Evolutionary conservation across 352 stramenopile species (phyloP).

Genomic region (Phytopythium helicoides): DNA sequence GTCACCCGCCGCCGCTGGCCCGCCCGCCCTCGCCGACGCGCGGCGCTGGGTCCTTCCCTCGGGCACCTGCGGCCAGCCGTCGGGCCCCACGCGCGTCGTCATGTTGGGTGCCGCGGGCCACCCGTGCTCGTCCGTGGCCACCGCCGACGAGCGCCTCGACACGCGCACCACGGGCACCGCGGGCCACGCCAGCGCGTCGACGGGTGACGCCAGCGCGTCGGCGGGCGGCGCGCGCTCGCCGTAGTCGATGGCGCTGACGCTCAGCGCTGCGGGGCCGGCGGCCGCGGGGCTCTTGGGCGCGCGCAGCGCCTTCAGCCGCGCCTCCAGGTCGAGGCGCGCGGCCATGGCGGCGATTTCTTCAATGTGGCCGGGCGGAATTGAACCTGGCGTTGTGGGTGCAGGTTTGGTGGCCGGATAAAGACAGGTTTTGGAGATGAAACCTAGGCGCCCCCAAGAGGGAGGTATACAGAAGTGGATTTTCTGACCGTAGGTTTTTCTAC

Average conservation of each 20-base stretch:
- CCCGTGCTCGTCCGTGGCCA: constrained; percentile 4
- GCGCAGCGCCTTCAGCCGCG: constrained; percentile 51
- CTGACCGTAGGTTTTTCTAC: too few species aligned
- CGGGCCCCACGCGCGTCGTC: not conserved
- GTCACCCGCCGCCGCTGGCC: not conserved
- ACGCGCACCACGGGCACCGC: constrained; percentile 10
- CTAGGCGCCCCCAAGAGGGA: too few species aligned
- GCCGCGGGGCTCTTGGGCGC: constrained; percentile 18
- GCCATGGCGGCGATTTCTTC: constrained; percentile 8
- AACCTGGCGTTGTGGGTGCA: not conserved
- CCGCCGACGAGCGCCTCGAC: not conserved
- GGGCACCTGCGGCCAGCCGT: constrained; percentile 14
- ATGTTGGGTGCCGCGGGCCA: constrained; percentile 6
- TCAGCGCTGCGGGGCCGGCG: constrained; percentile 5
- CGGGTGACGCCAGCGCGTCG: not conserved
- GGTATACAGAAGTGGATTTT: too few species aligned
- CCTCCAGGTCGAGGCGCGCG: constrained; percentile 52
- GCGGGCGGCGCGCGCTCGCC: not conserved
- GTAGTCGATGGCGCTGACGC: constrained; percentile 4
- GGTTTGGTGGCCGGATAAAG: too few species aligned
- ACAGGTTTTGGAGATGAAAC: too few species aligned
- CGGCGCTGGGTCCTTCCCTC: not conserved
- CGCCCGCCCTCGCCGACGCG: not conserved
- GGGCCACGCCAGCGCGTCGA: constrained; percentile 20
- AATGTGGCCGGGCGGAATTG: not conserved